These are phyloP conservation scores for Eremothecium sinecaudum DNA, from an alignment of 1,139 yeast genomes.

Conservation along the genomic window DNA sequence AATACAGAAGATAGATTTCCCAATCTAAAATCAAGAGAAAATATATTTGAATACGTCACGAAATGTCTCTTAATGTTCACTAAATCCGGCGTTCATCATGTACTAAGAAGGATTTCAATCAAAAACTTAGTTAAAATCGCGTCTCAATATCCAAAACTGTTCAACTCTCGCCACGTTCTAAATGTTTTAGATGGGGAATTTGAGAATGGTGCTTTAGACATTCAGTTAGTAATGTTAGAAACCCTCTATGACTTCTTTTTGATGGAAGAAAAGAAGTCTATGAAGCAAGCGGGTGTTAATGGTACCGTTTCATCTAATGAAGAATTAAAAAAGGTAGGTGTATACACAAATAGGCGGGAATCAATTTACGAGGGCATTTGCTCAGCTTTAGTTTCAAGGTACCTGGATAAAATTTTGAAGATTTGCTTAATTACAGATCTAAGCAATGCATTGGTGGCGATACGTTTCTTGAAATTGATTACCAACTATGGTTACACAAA, in stretches of 20 bases:
- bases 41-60: slow-evolving; percentile 46
- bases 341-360: slow-evolving; percentile 33
- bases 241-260: slow-evolving; percentile 48
- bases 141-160: slow-evolving; percentile 51
- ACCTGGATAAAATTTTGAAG: slow-evolving; percentile 39
- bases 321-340: slow-evolving; percentile 26
- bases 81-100: slow-evolving; percentile 28
- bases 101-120: slow-evolving; percentile 43
- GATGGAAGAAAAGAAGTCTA: slow-evolving; percentile 41
- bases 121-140: slow-evolving; percentile 51
- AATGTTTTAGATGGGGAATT: slow-evolving; percentile 47
- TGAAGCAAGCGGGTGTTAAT: slow-evolving; percentile 34
- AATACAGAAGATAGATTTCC: slow-evolving; percentile 36
- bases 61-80: slow-evolving; percentile 50
- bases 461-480: slow-evolving; percentile 46
- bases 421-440: slow-evolving; percentile 43
- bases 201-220: slow-evolving; percentile 28
- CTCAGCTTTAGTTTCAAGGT: slow-evolving; percentile 60
- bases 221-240: slow-evolving; percentile 43
- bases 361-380: slow-evolving; percentile 54
- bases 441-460: slow-evolving; percentile 40
- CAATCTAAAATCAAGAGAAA: slow-evolving; percentile 42
- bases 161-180: slow-evolving; percentile 46
- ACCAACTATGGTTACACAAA: slow-evolving; percentile 61
- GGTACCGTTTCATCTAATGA: slow-evolving; percentile 17